Percentiles rank a stretch among this genome's conserved stretches.
Conservation (phyloP, 257 asterid genomes). For the Scutellaria minor region DNA sequence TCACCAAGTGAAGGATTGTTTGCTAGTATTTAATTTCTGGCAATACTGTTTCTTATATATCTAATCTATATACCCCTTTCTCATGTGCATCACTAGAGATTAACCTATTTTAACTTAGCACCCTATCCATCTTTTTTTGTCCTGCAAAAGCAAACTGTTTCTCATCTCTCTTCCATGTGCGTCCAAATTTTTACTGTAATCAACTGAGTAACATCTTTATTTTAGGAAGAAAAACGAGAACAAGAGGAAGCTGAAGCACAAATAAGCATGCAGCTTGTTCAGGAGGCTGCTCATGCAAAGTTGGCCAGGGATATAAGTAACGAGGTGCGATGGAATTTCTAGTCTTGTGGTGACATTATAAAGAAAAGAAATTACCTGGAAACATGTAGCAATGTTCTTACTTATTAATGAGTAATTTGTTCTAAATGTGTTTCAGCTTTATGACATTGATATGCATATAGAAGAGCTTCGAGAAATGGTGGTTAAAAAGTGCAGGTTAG, state of each 20-base stretch:
- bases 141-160: background rate
- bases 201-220: conserved; percentile 30
- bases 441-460: conserved; percentile 62
- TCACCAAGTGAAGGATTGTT: conserved; percentile 25
- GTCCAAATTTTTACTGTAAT: conserved; percentile 23
- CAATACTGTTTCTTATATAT: background rate
- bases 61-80: background rate
- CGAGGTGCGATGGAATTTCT: conserved; percentile 57
- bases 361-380: conserved; percentile 24
- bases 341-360: conserved; percentile 16
- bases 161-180: conserved; percentile 4
- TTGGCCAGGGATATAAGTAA: conserved; percentile 70
- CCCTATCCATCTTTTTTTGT: conserved; percentile 10
- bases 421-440: conserved; percentile 59
- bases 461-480: conserved; percentile 82
- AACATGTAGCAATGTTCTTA: conserved; percentile 18
- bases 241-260: conserved; percentile 85
- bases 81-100: background rate
- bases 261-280: conserved; percentile 55
- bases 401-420: conserved; percentile 24
- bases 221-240: conserved; percentile 78
- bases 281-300: conserved; percentile 76
- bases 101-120: conserved; percentile 3
- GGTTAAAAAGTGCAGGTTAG: conserved; percentile 86
- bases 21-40: background rate